Evolutionary conservation across 352 stramenopile genomes (phyloP).

Genomic region (Phytophthora idaei): DNA sequence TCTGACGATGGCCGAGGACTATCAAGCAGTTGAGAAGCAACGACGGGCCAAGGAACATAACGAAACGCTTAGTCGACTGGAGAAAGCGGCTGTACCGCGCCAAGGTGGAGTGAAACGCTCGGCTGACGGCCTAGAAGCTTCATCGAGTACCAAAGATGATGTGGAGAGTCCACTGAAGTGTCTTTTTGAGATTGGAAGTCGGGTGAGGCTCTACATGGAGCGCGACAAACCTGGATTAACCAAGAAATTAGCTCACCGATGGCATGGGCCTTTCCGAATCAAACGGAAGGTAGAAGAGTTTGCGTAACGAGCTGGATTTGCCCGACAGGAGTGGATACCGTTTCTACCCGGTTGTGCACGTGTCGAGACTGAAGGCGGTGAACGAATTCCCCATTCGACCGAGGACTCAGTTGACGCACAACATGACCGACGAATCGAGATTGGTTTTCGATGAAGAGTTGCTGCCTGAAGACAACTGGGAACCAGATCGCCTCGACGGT

Average conservation of each 20-base stretch:
- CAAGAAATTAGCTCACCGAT: neutral
- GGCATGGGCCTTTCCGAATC: neutral
- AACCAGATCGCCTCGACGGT: too few species aligned
- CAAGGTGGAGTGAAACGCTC: neutral
- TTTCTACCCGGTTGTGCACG: neutral
- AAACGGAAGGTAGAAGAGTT: neutral
- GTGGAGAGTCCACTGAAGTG: neutral
- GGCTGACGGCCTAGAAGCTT: too few species aligned
- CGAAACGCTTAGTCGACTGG: neutral
- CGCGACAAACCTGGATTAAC: neutral
- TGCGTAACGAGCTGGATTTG: too few species aligned
- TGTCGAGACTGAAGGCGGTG: neutral
- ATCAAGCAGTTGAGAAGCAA: neutral
- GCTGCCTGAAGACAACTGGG: slow-evolving; percentile 7
- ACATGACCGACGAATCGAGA: neutral
- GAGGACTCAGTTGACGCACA: neutral
- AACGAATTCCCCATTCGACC: neutral
- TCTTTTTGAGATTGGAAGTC: neutral
- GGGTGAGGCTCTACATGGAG: neutral
- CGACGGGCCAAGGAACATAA: neutral
- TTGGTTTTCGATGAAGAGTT: slow-evolving; percentile 16
- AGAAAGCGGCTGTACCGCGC: neutral
- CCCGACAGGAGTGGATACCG: neutral
- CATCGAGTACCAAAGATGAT: neutral
- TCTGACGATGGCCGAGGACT: neutral